Evolutionary conservation across 352 stramenopile genomes (phyloP).

Genomic region (Phytophthora uliginosa): DNA sequence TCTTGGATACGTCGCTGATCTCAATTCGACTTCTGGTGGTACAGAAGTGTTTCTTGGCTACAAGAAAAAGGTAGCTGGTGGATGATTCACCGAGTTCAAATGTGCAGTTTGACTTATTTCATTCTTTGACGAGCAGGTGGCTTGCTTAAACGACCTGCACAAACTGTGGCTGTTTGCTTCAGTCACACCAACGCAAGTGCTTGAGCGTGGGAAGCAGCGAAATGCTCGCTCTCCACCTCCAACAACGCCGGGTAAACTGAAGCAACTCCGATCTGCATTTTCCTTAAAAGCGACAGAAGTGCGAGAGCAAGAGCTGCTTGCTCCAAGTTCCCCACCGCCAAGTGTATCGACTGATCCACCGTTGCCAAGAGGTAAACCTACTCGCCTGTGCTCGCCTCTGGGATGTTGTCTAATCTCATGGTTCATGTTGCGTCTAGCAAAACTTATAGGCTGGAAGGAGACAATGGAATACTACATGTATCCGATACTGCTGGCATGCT

Average conservation of each 20-base stretch:
- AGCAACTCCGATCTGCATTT: slow-evolving; percentile 24
- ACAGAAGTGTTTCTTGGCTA: slow-evolving; percentile 86
- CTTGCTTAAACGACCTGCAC: slow-evolving; percentile 46
- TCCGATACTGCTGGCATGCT: slow-evolving; percentile 80
- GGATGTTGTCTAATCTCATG: background rate
- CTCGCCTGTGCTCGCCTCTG: background rate
- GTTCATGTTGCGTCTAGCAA: slow-evolving; percentile 22
- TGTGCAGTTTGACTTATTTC: background rate
- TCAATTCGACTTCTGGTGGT: slow-evolving; percentile 78
- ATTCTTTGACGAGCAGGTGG: slow-evolving; percentile 31
- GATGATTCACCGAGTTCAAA: background rate
- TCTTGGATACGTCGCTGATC: slow-evolving; percentile 72
- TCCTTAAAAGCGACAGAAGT: slow-evolving; percentile 33
- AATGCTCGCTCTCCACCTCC: slow-evolving; percentile 17
- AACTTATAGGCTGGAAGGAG: slow-evolving; percentile 32
- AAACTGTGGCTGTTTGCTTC: slow-evolving; percentile 53
- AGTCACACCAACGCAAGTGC: slow-evolving; percentile 31
- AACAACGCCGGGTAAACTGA: slow-evolving; percentile 31
- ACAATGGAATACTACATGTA: slow-evolving; percentile 82
- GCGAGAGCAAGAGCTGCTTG: slow-evolving; percentile 33
- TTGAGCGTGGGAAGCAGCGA: slow-evolving; percentile 5
- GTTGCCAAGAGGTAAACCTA: slow-evolving; percentile 14
- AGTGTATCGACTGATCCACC: background rate
- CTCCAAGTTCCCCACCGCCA: slow-evolving; percentile 4
- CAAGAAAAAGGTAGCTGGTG: slow-evolving; percentile 72